Conservation (phyloP, 2,329 filamentous ascomycete genomes). For the Ascochyta fabae region DNA sequence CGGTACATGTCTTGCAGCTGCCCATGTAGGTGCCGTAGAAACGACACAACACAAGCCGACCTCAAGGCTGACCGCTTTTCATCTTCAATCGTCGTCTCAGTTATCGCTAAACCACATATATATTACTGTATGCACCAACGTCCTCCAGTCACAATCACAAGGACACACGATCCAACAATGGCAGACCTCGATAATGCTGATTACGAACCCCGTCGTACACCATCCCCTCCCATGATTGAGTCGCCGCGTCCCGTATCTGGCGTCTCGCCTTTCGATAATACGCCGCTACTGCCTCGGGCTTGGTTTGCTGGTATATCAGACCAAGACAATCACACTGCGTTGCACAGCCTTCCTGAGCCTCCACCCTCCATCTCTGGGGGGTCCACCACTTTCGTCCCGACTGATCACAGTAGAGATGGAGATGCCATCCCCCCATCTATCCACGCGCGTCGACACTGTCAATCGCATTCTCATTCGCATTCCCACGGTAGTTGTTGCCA, state of each 20-base stretch:
- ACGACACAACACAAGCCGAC: background rate
- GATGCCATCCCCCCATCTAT: background rate
- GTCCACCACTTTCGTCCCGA: background rate
- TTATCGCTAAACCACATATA: constrained; percentile 1
- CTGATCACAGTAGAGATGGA: background rate
- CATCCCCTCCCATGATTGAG: background rate
- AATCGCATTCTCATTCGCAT: constrained; percentile 5
- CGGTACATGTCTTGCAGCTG: background rate
- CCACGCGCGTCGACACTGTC: background rate
- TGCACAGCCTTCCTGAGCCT: background rate
- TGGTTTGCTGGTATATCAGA: background rate
- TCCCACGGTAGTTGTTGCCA: constrained; percentile 23
- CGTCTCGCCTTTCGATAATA: background rate
- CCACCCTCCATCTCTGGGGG: background rate
- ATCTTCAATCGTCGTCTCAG: too few species aligned
- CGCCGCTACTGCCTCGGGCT: background rate
- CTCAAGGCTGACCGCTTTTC: too few species aligned
- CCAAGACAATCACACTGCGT: background rate
- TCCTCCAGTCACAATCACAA: background rate
- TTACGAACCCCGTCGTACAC: background rate
- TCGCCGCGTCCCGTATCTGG: background rate
- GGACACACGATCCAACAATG: background rate
- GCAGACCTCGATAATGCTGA: background rate
- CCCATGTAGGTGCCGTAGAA: background rate
- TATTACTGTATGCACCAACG: background rate